These are phyloP conservation scores for Ustilago crameri DNA, from an alignment of 1,284 basidiomycete species.

Conservation along the genomic window DNA sequence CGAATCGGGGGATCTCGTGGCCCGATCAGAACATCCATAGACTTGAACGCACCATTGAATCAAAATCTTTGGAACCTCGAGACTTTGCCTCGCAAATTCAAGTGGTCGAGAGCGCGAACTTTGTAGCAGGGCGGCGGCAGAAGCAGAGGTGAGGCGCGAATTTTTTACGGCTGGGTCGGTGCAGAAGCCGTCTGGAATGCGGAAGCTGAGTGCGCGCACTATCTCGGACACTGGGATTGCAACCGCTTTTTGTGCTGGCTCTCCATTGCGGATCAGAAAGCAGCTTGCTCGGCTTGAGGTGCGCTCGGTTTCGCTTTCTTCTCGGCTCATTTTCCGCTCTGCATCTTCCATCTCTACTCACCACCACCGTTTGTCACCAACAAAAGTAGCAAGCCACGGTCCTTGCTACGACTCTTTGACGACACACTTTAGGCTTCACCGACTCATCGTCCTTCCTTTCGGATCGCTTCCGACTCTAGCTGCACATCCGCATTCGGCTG, in stretches of 20 bases:
- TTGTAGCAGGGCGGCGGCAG: not conserved
- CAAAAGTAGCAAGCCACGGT: not conserved
- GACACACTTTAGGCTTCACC: not conserved
- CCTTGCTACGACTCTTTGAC: not conserved
- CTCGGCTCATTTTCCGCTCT: not conserved
- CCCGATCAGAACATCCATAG: too few relatives aligned
- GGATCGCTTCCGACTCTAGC: too few relatives aligned
- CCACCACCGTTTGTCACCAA: not conserved
- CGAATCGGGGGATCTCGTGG: too few relatives aligned
- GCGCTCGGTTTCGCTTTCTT: constrained; percentile 2
- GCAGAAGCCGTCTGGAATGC: not conserved
- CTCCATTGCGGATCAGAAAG: too few relatives aligned
- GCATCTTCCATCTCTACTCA: not conserved
- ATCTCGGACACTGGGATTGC: not conserved
- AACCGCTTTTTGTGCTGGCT: too few relatives aligned
- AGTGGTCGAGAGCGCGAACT: not conserved
- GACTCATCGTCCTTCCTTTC: not conserved
- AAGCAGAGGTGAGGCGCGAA: not conserved
- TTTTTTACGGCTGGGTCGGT: not conserved
- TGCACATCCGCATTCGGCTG: too few relatives aligned
- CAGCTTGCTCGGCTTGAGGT: not conserved
- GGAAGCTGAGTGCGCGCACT: constrained; percentile 1
- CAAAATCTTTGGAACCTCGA: too few relatives aligned
- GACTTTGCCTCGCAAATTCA: too few relatives aligned
- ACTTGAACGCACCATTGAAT: too few relatives aligned